Base-by-base conservation (phyloP, 1,284 basidiomycete genomes). In the Porodaedalea pini region DNA sequence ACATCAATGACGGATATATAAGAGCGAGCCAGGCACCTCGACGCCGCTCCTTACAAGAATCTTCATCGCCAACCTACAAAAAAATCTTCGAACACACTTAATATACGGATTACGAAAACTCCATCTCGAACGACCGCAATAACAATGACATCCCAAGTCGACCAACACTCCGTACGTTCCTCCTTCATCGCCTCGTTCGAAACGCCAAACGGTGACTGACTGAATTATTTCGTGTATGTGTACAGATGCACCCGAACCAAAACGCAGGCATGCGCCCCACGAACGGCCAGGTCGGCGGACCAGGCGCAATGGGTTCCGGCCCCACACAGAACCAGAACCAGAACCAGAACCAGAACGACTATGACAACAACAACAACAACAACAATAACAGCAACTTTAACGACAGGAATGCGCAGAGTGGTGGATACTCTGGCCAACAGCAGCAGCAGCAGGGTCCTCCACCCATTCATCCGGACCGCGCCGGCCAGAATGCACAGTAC, bases 211-310 rank as follows among this genome's bases (percentile, higher is more conserved):
- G 5, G 6, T 7, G 25, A 15, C 47, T 32, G 25, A 36, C 32
- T 31, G 7, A 5, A n/a, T 36, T 23, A 13, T 21, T 15, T 27
- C 17, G 5, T 21, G 11, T 43, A 29, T 34, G 10, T 23, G 27
- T 17, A 43, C 19, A 57, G 32, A 19, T 5, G 3, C 8, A 58
- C 23, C 31, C 27, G 4, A 29, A 37, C 36, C 27, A 27, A 29
- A 56, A 56, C 31, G 27, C 41, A 23, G 41, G 39, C 10, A 58
- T 53, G 43, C 50, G 27, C 13, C 56, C 56, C 13, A 58, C 50
- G 15, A 58, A 58, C 29, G 19, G 40, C 7, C 56, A 58, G 36
- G 48, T 40, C 13, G 44, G 44, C 8, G 54, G 54, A n/a, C 36
- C 44, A 7, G 54, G 44, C 3, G 45, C 29, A 17, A 17, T 48